A percentile compares a stretch with the other conserved stretches of the same genome.
Conservation (phyloP, 2,329 filamentous ascomycete genomes). For the Aspergillus sp. region DNA sequence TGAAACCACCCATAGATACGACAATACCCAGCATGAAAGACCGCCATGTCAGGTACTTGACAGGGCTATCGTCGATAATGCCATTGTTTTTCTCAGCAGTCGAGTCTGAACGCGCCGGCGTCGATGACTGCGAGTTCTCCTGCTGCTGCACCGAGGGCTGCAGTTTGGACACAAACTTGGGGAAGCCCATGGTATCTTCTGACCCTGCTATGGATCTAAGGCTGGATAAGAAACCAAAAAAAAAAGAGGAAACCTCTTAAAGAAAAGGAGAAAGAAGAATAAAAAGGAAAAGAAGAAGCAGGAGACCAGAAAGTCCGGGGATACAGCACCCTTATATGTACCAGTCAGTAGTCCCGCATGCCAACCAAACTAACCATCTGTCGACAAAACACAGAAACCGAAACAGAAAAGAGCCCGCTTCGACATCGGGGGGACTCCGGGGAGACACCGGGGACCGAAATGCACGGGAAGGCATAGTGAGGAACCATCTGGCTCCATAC, state of each 20-base stretch:
- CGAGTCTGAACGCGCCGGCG: constrained; percentile 25
- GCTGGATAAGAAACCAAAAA: background rate
- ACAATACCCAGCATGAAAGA: constrained; percentile 38
- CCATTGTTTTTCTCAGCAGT: constrained; percentile 25
- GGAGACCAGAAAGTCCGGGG: background rate
- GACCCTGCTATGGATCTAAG: background rate
- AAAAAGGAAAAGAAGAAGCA: background rate
- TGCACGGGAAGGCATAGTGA: background rate
- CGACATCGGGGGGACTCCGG: background rate
- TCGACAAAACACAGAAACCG: background rate
- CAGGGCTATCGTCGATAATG: constrained; percentile 34
- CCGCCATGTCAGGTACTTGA: constrained; percentile 36
- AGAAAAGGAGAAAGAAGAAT: background rate
- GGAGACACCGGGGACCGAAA: background rate
- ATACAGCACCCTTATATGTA: background rate
- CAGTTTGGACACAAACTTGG: constrained; percentile 20
- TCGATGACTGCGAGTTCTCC: constrained; percentile 27
- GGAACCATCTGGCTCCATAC: background rate
- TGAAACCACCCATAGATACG: constrained; percentile 42
- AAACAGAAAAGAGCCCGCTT: background rate
- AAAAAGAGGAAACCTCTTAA: background rate
- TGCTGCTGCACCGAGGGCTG: constrained; percentile 24
- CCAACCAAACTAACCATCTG: background rate
- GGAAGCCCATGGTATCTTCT: constrained; percentile 17
- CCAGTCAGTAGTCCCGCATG: background rate